phyloP scores from a whole-genome alignment of 306 rosid genomes.

The Rubus parviflorus region DNA sequence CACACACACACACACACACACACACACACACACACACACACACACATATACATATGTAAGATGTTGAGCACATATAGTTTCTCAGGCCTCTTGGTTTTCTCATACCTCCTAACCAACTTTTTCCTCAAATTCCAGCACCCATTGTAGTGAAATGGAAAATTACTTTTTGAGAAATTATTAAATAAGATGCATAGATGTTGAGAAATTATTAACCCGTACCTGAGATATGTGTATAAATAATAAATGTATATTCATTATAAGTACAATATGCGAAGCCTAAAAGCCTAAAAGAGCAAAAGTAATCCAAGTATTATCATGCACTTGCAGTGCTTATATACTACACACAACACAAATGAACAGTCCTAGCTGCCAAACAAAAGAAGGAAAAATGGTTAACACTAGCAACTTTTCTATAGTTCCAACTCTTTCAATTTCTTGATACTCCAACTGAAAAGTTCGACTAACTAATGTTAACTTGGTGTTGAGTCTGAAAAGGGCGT shows the following conservation, averaged over 20 bases:
- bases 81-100: not conserved
- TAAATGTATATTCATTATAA: too few relatives aligned
- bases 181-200: not conserved
- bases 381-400: not conserved
- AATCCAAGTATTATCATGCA: not conserved
- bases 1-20: too few relatives aligned
- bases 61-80: not conserved
- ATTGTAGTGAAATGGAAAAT: not conserved
- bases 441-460: conserved; percentile 50
- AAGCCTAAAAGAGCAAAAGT: not conserved
- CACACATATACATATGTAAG: not conserved
- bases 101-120: not conserved
- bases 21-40: too few relatives aligned
- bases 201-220: not conserved
- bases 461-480: conserved; percentile 26
- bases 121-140: not conserved
- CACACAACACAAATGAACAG: not conserved
- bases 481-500: conserved; percentile 16
- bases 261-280: not conserved
- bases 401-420: not conserved
- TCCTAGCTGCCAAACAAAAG: too few relatives aligned
- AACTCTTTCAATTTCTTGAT: conserved; percentile 1
- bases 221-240: not conserved
- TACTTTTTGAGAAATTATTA: not conserved
- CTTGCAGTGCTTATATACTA: not conserved